A percentile compares a stretch with the other conserved stretches of the same genome.
Conservation (phyloP, 129 eudicot species). For the Smallanthus sonchifolius region DNA sequence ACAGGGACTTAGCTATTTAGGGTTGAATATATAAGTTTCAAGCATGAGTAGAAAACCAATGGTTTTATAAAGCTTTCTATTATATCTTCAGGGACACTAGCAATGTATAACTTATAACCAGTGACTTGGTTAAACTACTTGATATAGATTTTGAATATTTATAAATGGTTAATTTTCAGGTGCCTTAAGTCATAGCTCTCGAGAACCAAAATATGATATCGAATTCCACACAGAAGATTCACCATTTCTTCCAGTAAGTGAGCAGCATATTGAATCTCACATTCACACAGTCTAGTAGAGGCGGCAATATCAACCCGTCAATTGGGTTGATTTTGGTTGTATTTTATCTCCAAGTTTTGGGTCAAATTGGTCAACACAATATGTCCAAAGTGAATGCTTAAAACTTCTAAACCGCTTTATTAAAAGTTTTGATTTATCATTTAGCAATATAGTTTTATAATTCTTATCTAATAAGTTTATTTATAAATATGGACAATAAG, state of each 20-base stretch:
- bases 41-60: neutral
- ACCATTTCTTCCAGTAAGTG: conserved; percentile 74
- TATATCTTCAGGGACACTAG: neutral
- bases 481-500: neutral
- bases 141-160: neutral
- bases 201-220: conserved; percentile 81
- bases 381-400: neutral
- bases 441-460: neutral
- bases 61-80: neutral
- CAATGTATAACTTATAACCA: neutral
- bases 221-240: conserved; percentile 81
- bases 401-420: neutral
- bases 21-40: neutral
- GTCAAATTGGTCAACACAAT: neutral
- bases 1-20: neutral
- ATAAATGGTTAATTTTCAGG: conserved; percentile 38
- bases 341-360: neutral
- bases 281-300: neutral
- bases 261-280: neutral
- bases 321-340: neutral
- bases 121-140: neutral
- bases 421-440: neutral
- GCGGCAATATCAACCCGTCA: neutral
- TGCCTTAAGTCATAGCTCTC: conserved; percentile 68
- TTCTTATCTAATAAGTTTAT: neutral